Evolutionary conservation across 2,329 filamentous ascomycete genomes (phyloP).

Genomic region (Trichoderma oligosporum): DNA sequence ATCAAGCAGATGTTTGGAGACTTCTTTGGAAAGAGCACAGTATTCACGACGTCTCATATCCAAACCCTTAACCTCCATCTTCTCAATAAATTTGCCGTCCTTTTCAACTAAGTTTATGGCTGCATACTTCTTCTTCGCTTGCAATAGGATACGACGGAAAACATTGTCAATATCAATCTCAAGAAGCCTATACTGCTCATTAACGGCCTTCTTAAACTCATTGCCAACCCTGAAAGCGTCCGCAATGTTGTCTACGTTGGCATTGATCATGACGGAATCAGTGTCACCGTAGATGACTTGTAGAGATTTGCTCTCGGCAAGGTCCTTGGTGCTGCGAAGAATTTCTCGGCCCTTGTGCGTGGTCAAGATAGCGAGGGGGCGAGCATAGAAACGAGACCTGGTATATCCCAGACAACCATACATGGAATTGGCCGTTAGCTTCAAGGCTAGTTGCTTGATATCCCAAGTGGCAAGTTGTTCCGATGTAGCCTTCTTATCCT

Average conservation of each 20-base stretch:
- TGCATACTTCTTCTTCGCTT: constrained; percentile 99
- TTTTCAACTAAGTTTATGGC: constrained; percentile 89
- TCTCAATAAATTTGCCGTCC: constrained; percentile 85
- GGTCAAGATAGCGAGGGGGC: constrained; percentile 89
- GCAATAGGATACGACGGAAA: constrained; percentile 86
- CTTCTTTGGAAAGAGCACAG: constrained; percentile 91
- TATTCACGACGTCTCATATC: constrained; percentile 98
- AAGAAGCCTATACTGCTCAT: constrained; percentile 84
- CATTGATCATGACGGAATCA: constrained; percentile 99
- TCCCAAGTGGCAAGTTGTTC: constrained; percentile 94
- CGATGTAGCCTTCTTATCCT: constrained; percentile 77
- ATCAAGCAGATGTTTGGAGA: constrained; percentile 83
- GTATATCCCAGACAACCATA: constrained; percentile 97
- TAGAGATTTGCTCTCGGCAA: constrained; percentile 85
- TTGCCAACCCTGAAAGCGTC: constrained; percentile 88
- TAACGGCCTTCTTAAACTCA: constrained; percentile 93
- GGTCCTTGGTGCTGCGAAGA: constrained; percentile 88
- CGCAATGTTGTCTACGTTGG: constrained; percentile 88
- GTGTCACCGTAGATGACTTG: constrained; percentile 99
- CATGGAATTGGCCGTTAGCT: constrained; percentile 99
- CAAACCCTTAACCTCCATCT: constrained; percentile 95
- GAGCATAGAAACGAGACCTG: constrained; percentile 94
- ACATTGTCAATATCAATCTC: constrained; percentile 99
- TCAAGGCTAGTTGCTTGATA: constrained; percentile 93
- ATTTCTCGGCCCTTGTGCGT: constrained; percentile 98